Conservation (phyloP, 306 rosid genomes). For the Citrullus mucosospermus region DNA sequence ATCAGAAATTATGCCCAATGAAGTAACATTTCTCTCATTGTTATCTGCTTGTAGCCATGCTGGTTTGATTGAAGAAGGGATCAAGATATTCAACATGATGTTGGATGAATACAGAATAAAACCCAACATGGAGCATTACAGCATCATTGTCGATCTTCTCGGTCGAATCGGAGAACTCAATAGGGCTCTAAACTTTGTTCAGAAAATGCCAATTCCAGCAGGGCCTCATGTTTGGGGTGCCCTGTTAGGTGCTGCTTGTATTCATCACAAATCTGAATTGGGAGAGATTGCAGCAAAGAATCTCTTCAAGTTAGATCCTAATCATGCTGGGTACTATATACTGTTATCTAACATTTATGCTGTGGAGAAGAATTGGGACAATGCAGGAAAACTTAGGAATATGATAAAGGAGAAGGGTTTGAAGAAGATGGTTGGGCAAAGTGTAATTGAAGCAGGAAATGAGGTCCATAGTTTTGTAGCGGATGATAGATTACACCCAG, state of each 20-base stretch:
- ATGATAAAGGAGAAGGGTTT: slow-evolving; percentile 41
- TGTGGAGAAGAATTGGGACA: slow-evolving; percentile 49
- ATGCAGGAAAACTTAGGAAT: slow-evolving; percentile 40
- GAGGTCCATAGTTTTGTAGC: slow-evolving; percentile 42
- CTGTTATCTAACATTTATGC: slow-evolving; percentile 60
- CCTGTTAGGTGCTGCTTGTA: slow-evolving; percentile 63
- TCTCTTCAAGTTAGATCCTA: slow-evolving; percentile 45
- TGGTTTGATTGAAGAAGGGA: slow-evolving; percentile 62
- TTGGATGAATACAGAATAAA: slow-evolving; percentile 28
- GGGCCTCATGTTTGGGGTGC: slow-evolving; percentile 74
- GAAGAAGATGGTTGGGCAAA: slow-evolving; percentile 47
- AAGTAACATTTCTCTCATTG: slow-evolving; percentile 49
- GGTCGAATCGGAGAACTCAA: slow-evolving; percentile 70
- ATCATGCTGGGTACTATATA: slow-evolving; percentile 48
- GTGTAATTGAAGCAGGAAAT: slow-evolving; percentile 36
- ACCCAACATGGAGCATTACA: slow-evolving; percentile 52
- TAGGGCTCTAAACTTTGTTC: slow-evolving; percentile 42
- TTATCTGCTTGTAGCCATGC: slow-evolving; percentile 79
- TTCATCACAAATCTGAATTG: slow-evolving; percentile 44
- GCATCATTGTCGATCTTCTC: slow-evolving; percentile 75
- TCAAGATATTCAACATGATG: slow-evolving; percentile 46
- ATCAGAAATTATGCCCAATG: slow-evolving; percentile 39
- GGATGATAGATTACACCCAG: slow-evolving; percentile 30
- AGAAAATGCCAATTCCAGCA: slow-evolving; percentile 33
- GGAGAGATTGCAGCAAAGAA: slow-evolving; percentile 61